phyloP scores from a whole-genome alignment of 1,284 basidiomycete species.

The Leccinum angustisporum region DNA sequence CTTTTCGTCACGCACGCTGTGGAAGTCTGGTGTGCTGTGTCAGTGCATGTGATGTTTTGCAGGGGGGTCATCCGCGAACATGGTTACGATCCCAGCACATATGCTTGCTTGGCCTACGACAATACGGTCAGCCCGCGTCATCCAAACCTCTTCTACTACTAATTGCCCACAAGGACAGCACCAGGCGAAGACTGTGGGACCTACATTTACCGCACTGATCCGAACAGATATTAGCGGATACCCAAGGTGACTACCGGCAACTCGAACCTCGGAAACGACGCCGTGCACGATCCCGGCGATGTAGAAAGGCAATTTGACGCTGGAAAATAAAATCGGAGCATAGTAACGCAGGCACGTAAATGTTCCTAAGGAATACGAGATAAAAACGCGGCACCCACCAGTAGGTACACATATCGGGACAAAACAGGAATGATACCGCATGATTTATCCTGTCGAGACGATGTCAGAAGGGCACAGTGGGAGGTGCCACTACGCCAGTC shows the following conservation, averaged over 20 bases:
- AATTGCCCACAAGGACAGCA: background rate
- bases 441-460: background rate
- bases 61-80: background rate
- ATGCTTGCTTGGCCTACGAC: background rate
- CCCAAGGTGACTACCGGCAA: background rate
- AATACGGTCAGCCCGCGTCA: background rate
- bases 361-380: background rate
- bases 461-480: background rate
- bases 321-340: background rate
- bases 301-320: background rate
- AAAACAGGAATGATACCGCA: background rate
- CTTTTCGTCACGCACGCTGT: background rate
- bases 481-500: background rate
- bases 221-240: background rate
- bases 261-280: background rate
- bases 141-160: background rate
- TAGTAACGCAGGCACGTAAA: background rate
- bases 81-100: background rate
- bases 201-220: background rate
- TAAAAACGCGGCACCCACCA: background rate
- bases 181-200: background rate
- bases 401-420: background rate
- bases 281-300: background rate
- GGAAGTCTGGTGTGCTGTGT: background rate
- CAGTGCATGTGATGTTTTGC: background rate